phyloP scores from a whole-genome alignment of 192 early-diverging fungal genomes.

The Podila minutissima region DNA sequence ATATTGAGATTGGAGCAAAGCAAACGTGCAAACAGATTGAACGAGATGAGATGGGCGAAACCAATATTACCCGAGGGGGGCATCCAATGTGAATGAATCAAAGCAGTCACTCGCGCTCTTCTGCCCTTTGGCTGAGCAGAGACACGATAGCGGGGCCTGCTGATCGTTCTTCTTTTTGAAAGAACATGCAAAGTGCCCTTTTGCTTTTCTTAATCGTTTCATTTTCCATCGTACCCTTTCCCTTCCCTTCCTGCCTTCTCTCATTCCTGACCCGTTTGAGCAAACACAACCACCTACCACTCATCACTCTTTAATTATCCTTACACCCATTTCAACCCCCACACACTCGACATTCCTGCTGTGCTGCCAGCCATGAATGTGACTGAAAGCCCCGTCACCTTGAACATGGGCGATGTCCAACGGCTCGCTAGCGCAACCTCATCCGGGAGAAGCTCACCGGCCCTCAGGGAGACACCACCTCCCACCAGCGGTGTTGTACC shows the following conservation, averaged over 20 bases:
- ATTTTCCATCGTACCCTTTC: neutral
- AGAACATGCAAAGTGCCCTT: no score
- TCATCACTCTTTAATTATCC: neutral
- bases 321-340: no score
- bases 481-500: conserved; percentile 4
- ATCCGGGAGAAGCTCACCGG: no score
- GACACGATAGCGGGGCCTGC: no score
- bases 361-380: conserved; percentile 12
- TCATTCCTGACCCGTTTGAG: neutral
- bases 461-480: neutral
- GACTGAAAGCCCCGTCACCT: conserved; percentile 24
- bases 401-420: neutral
- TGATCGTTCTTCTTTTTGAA: no score
- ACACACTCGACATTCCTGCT: neutral
- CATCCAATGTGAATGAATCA: no score
- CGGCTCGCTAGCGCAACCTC: no score
- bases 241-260: neutral
- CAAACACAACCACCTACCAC: neutral
- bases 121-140: no score
- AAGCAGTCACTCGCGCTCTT: no score
- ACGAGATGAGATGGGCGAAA: conserved; percentile 2
- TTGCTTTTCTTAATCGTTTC: neutral
- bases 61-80: neutral
- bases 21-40: neutral
- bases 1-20: neutral